Percentiles rank a stretch among this genome's conserved stretches.
Evolutionary conservation across 2,329 filamentous ascomycete species (phyloP).

Genomic region (Thermomyces lanuginosus): DNA sequence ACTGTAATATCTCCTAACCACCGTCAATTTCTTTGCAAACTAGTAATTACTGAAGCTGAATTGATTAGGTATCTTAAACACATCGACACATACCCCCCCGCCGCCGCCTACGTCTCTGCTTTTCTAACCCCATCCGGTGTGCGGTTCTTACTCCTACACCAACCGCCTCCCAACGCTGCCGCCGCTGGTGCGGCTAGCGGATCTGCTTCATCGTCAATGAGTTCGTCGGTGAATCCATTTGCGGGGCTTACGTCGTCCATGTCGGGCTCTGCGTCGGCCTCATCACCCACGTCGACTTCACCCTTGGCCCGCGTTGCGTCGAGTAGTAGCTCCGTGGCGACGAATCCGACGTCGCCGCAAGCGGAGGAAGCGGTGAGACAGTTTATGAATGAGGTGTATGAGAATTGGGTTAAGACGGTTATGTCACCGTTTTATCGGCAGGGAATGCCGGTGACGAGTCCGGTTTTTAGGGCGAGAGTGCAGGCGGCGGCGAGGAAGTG

Average conservation of each 20-base stretch:
- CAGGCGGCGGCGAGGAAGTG: constrained; percentile 85
- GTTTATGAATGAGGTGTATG: constrained; percentile 91
- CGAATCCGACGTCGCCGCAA: constrained; percentile 73
- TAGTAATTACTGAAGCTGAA: constrained; percentile 5
- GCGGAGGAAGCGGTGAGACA: constrained; percentile 91
- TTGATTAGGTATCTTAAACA: constrained; percentile 72
- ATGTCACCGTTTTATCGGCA: constrained; percentile 93
- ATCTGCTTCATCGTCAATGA: constrained; percentile 21
- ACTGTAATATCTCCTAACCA: constrained; percentile 54
- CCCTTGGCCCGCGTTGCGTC: constrained; percentile 33
- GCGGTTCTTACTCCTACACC: constrained; percentile 86
- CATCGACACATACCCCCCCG: constrained; percentile 76
- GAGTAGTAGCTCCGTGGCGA: constrained; percentile 58
- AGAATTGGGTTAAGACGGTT: constrained; percentile 88
- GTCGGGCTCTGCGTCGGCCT: constrained; percentile 11
- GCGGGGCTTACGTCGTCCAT: constrained; percentile 11
- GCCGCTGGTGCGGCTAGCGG: constrained; percentile 9
- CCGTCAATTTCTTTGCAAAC: background rate
- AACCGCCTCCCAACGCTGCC: constrained; percentile 43
- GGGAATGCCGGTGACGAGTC: constrained; percentile 72
- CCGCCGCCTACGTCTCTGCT: constrained; percentile 80
- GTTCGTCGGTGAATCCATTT: constrained; percentile 9
- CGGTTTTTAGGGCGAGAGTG: constrained; percentile 68
- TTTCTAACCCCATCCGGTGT: constrained; percentile 86
- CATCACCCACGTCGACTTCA: constrained; percentile 5